Evolutionary conservation across 306 rosid genomes (phyloP), one percentile per base, ranked within the genome.

Genomic region (Cicer yamashitae): DNA sequence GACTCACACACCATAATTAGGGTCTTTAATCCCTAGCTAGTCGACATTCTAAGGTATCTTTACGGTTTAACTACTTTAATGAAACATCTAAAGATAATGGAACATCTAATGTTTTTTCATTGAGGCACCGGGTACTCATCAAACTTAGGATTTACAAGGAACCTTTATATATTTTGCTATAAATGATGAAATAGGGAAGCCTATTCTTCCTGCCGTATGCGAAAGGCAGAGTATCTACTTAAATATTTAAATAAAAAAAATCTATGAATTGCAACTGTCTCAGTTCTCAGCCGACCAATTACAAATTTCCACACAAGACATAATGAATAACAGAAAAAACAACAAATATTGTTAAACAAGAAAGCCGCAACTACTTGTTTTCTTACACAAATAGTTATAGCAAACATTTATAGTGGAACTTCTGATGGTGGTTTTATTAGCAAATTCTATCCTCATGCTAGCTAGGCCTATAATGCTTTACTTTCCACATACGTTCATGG

Each of bases 401-500:
- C 10, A 41, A 50, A 37, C 51, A 53, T 45, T 70, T 7, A 20
- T 8, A 18, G 68, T 69, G 73, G 57, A 46, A 1, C 44, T 2
- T 51, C 9, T 17, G 43, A 62, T 67, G 25, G n/a, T 58, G 76
- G 76, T 74, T 80, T 51, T 52, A 56, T 72, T 71, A 17, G 69
- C 74, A 70, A 51, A 41, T 69, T 15, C 12, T 52, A 10, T 43
- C 8, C 22, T 17, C 9, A 43, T 12, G 10, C 67, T 60, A 60
- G 73, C 34, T 52, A 51, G 68, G 52, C 18, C 17, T 37, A 30
- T 46, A 78, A 67, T 64, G 70, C 34, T 70, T 70, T 82, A 30
- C 80, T 75, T 59, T 82, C 62, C 77, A 67, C 77, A 77, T 62
- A 73, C 79, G 68, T 3, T 76, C 73, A 59, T 50, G 41, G 68